Evolutionary conservation across 2,329 filamentous ascomycete species (phyloP).

Genomic region (Aotearoamyces nothofagi): DNA sequence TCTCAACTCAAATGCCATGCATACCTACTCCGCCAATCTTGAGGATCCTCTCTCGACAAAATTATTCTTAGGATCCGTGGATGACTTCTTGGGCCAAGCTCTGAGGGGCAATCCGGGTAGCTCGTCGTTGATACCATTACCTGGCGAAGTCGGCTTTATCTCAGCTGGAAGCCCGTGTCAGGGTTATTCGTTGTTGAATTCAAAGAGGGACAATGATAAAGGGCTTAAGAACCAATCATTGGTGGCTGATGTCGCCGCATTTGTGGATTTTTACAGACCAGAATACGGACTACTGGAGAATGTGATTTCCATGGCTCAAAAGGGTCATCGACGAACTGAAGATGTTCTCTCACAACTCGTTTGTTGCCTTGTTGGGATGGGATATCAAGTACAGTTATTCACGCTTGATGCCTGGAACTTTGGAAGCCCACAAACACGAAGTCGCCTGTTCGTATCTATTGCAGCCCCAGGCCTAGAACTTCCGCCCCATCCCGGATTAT

Average conservation of each 20-base stretch:
- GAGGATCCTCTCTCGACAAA: slow-evolving; percentile 24
- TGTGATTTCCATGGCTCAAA: slow-evolving; percentile 45
- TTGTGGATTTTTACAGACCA: slow-evolving; percentile 59
- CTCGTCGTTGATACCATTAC: slow-evolving; percentile 30
- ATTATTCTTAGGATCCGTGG: slow-evolving; percentile 57
- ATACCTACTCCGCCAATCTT: slow-evolving; percentile 59
- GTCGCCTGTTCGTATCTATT: slow-evolving; percentile 55
- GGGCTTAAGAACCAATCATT: slow-evolving; percentile 61
- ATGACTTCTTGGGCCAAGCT: slow-evolving; percentile 44
- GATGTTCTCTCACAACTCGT: slow-evolving; percentile 63
- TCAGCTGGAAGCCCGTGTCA: slow-evolving; percentile 65
- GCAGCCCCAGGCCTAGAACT: slow-evolving; percentile 49
- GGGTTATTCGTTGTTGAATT: slow-evolving; percentile 55
- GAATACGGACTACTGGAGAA: slow-evolving; percentile 69
- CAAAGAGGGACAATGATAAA: slow-evolving; percentile 32
- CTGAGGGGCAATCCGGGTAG: slow-evolving; percentile 31
- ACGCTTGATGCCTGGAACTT: slow-evolving; percentile 55
- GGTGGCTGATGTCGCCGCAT: slow-evolving; percentile 61
- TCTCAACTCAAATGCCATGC: slow-evolving; percentile 43
- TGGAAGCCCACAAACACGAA: slow-evolving; percentile 50
- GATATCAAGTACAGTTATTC: slow-evolving; percentile 59
- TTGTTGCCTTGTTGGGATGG: slow-evolving; percentile 57
- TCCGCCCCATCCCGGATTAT: slow-evolving; percentile 37
- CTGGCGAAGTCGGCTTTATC: slow-evolving; percentile 54
- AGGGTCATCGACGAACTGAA: slow-evolving; percentile 28